Evolutionary conservation across 1,139 yeast genomes (phyloP), one percentile per base, ranked within the genome.

Genomic region (Lodderomyces theae): DNA sequence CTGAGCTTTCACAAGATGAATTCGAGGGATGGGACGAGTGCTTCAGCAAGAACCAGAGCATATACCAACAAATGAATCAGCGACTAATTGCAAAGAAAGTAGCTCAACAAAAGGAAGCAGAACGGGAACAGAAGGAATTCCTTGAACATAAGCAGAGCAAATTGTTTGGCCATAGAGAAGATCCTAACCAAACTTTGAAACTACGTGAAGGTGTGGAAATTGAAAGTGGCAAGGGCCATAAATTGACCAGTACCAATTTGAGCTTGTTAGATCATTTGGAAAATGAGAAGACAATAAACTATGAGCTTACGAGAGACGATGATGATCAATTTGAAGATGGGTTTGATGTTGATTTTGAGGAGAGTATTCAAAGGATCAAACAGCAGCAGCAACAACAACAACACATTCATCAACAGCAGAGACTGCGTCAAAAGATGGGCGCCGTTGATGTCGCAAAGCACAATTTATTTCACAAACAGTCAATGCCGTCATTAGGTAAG

Each of bases 321-420:
- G 58, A 54, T 47, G 75, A 69, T 32, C 59, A 63, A 21, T 68
- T 69, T 48, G 73, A 67, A 37, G 68, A 65, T 26, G 74, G 73
- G 4, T 49, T 60, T 51, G 55, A 58, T 37, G 43, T 12, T 11
- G 42, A 47, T 39, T 47, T 51, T 37, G 52, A 49, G 25, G 37
- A 33, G 12, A 47, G 39, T 8, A 33, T 48, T 2, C 36, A 29
- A 26, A 37, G 22, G 23, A 36, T 24, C n/a, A 42, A 37, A 16
- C 26, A 32, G 9, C 42, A 33, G 6, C 30, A 23, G 26, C 49
- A 23, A 16, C 31, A 28, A 7, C 31, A 15, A 15, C 31, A 18
- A 18, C 49, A 23, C 8, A 17, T n/a, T n/a, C 31, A 28, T 3
- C 31, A 15, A 15, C 31, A 18, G 17, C 49, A 23, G 5, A 17